A percentile compares a stretch with the other conserved stretches of the same genome.
phyloP scores from a whole-genome alignment of 2,329 filamentous ascomycete genomes.

The Paecilomyces sp. region DNA sequence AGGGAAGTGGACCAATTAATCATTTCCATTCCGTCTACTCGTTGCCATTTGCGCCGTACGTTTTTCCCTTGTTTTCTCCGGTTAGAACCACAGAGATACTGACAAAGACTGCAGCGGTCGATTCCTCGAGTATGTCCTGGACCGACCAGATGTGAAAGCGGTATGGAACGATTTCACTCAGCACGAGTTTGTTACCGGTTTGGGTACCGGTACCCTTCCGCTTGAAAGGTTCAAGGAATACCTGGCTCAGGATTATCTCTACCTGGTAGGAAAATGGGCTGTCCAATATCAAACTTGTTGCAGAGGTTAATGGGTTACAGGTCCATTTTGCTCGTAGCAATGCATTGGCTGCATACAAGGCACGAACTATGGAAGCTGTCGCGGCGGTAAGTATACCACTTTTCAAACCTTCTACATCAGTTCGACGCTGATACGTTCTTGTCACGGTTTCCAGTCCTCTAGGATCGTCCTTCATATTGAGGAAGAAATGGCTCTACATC shows the following conservation, averaged over 20 bases:
- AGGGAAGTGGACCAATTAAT: slow-evolving; percentile 58
- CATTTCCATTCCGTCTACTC: slow-evolving; percentile 58
- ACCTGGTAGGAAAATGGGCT: slow-evolving; percentile 52
- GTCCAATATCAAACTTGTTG: neutral
- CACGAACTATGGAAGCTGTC: slow-evolving; percentile 66
- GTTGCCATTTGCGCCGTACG: slow-evolving; percentile 53
- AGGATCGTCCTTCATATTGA: slow-evolving; percentile 70
- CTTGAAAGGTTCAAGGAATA: slow-evolving; percentile 78
- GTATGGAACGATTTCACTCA: slow-evolving; percentile 71
- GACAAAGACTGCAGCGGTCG: slow-evolving; percentile 48
- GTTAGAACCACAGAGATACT: slow-evolving; percentile 1
- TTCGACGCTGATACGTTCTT: neutral
- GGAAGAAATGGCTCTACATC: slow-evolving; percentile 72
- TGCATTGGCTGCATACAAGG: slow-evolving; percentile 78
- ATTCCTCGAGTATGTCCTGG: slow-evolving; percentile 77
- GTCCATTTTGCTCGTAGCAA: slow-evolving; percentile 84
- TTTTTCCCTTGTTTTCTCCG: slow-evolving; percentile 2
- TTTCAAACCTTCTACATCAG: neutral
- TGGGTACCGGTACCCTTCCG: slow-evolving; percentile 70
- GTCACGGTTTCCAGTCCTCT: slow-evolving; percentile 43
- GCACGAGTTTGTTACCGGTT: slow-evolving; percentile 71
- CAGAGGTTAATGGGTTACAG: slow-evolving; percentile 32
- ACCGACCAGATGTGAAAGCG: slow-evolving; percentile 63
- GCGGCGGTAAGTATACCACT: slow-evolving; percentile 47
- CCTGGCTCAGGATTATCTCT: slow-evolving; percentile 87